Conservation (phyloP, 306 rosid species). For the Fragaria iinumae region DNA sequence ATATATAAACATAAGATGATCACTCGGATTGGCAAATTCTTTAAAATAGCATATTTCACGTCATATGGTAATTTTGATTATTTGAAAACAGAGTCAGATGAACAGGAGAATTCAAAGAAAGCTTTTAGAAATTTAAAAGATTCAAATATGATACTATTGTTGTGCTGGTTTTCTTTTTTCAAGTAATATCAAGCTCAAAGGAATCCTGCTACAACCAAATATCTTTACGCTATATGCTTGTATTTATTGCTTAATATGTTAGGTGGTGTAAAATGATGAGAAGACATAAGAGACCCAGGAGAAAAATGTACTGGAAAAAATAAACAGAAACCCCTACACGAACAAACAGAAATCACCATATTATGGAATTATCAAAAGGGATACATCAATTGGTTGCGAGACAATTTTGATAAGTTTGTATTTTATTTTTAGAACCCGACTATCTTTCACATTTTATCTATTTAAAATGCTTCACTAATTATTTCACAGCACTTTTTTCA, state of each 20-base stretch:
- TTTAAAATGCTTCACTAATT: neutral
- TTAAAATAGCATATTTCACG: neutral
- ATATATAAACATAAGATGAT: slow-evolving; percentile 16
- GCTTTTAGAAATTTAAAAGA: neutral
- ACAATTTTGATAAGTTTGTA: neutral
- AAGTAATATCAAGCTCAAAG: neutral
- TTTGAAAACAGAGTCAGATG: neutral
- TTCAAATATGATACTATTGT: neutral
- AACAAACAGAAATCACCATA: neutral
- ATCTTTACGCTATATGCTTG: no score
- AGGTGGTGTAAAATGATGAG: no score
- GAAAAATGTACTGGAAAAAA: no score
- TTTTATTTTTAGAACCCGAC: neutral
- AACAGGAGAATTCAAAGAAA: neutral
- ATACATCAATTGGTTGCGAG: neutral
- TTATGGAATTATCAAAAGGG: neutral
- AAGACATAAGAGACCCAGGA: no score
- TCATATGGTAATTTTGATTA: neutral
- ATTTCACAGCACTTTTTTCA: neutral
- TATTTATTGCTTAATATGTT: no score
- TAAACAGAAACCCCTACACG: neutral
- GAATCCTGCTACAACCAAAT: no score
- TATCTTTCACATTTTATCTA: neutral
- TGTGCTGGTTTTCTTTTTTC: neutral
- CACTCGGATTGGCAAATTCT: neutral